Evolutionary conservation across 257 asterid species (phyloP).

Genomic region (Ehretia macrophylla): DNA sequence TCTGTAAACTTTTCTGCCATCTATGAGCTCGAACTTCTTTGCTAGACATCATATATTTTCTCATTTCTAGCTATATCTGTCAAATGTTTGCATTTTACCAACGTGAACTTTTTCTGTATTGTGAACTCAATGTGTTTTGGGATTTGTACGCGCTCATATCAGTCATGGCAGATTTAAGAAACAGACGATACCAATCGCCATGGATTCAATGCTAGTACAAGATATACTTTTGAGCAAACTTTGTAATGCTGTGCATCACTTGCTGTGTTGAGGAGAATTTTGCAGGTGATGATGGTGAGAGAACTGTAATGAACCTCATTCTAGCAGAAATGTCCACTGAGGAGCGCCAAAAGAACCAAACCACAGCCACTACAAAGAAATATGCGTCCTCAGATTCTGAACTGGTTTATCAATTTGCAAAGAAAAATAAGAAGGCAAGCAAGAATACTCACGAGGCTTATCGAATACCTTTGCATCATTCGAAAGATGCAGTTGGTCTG

Average conservation of each 20-base stretch:
- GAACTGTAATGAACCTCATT: constrained; percentile 19
- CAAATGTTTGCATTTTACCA: too few species aligned
- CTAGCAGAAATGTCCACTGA: constrained; percentile 24
- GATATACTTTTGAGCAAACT: constrained; percentile 13
- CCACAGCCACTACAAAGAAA: constrained; percentile 19
- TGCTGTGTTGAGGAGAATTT: not conserved
- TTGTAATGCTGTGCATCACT: constrained; percentile 7
- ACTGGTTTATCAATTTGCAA: constrained; percentile 21
- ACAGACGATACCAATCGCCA: too few species aligned
- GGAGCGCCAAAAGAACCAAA: constrained; percentile 20
- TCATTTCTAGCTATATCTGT: too few species aligned
- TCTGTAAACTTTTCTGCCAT: too few species aligned
- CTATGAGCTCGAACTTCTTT: too few species aligned
- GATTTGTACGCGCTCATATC: too few species aligned
- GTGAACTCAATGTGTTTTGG: too few species aligned
- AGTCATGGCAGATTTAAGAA: too few species aligned
- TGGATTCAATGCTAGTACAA: too few species aligned
- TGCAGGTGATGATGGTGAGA: constrained; percentile 16
- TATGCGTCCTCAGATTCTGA: constrained; percentile 22
- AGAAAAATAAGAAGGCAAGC: constrained; percentile 24
- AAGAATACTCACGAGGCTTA: constrained; percentile 17
- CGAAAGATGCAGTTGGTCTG: constrained; percentile 17
- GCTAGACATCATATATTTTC: too few species aligned
- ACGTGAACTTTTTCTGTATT: too few species aligned
- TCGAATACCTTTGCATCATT: constrained; percentile 15